Evolutionary conservation across 805 yeast genomes (phyloP), one percentile per base, ranked within the genome.

Genomic region (Lipomyces orientalis): DNA sequence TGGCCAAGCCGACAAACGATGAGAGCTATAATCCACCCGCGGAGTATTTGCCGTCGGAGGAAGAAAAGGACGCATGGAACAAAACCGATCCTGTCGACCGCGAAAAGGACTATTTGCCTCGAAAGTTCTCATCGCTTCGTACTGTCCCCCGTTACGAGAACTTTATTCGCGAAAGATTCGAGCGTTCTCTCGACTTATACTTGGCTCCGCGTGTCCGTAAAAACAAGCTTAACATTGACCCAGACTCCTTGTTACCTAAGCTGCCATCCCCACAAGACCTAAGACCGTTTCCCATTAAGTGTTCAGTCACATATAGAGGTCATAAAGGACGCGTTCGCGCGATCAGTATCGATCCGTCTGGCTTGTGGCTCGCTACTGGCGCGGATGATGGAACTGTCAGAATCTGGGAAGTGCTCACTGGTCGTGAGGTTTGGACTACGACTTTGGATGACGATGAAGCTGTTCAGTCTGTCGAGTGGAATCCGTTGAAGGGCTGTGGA

Each of bases 11-110:
- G 66, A 91, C 98, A 0, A 87, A 95, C 76, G 99, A 94, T 73
- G 97, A 94, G 81, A 88, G 95, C 75, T 95, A 95, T 79, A 95
- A 95, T 77, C 99, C 99, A 49, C 99, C 99, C 4, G 97, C 85
- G 76, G 99, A 95, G 82, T 95, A 95, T 75, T 81, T 95, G 72
- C 81, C 91, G 69, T 87, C 87, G 14, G 90, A 87, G 59, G 94
- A 92, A 75, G 98, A 94, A 77, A 82, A 81, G 71, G 83, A 87
- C 72, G 82, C 85, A 74, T 91, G 94, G 91, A 86, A 86, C 71
- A 85, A 84, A 57, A 78, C 82, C 51, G 95, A 89, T 54, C 91
- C 93, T 35, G 81, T 83, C 62, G 97, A 93, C 72, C 85, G 97
- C 73, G 95, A 89, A 71, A 82, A 84, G 69, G 88, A 90, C 76